A percentile compares a stretch with the other conserved stretches of the same genome.
These are phyloP conservation scores for Chaetomiaceae sp. DNA, from an alignment of 2,329 filamentous ascomycete species.

Conservation along the genomic window DNA sequence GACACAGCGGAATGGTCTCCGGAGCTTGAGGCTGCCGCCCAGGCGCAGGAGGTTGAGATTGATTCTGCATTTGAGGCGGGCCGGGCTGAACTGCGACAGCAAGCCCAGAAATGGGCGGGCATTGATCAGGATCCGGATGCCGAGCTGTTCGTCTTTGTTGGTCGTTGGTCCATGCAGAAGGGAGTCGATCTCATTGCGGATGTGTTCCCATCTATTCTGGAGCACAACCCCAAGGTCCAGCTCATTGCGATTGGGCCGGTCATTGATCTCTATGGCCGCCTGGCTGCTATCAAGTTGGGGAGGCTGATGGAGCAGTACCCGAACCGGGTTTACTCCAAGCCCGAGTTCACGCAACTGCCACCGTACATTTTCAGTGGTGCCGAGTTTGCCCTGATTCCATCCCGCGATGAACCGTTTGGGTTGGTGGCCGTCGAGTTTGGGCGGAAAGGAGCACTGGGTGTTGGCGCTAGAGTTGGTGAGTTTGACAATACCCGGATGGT, in stretches of 20 bases:
- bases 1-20: slow-evolving; percentile 55
- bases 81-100: slow-evolving; percentile 48
- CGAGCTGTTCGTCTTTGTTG: slow-evolving; percentile 63
- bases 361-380: slow-evolving; percentile 63
- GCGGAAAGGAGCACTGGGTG: slow-evolving; percentile 60
- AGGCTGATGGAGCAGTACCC: slow-evolving; percentile 61
- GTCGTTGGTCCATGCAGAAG: slow-evolving; percentile 65
- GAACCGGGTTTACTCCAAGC: slow-evolving; percentile 59
- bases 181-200: slow-evolving; percentile 64
- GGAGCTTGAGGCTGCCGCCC: slow-evolving; percentile 39
- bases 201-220: slow-evolving; percentile 57
- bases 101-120: slow-evolving; percentile 63
- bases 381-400: slow-evolving; percentile 63
- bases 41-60: slow-evolving; percentile 43
- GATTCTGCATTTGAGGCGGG: slow-evolving; percentile 49
- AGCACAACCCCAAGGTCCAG: slow-evolving; percentile 53
- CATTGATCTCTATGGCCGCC: slow-evolving; percentile 63
- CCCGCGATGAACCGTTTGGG: slow-evolving; percentile 63
- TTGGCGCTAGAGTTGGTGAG: slow-evolving; percentile 54
- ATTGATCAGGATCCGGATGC: slow-evolving; percentile 55
- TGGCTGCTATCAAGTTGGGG: slow-evolving; percentile 59
- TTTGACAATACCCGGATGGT: background rate
- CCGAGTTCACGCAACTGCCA: slow-evolving; percentile 60
- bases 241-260: slow-evolving; percentile 59
- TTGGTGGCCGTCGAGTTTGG: slow-evolving; percentile 65